These are phyloP conservation scores for Paramarasmius palmivorus DNA, from an alignment of 1,284 basidiomycete species.

Conservation along the genomic window DNA sequence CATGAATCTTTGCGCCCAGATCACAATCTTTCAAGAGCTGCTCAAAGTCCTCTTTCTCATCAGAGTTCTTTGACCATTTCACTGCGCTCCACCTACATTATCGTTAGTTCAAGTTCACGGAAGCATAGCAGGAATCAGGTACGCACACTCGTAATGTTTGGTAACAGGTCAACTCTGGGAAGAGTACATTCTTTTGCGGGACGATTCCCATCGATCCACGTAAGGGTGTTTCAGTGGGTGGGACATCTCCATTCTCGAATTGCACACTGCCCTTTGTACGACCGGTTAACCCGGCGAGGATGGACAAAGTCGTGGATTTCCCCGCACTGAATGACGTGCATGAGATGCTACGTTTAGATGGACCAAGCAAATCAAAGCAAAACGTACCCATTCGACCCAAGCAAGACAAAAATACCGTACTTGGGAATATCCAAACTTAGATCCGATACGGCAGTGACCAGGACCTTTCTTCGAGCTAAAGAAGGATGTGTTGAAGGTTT, in stretches of 20 bases:
- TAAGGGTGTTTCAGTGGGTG: constrained; percentile 39
- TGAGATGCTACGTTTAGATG: background rate
- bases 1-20: constrained; percentile 64
- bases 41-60: constrained; percentile 54
- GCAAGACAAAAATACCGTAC: constrained; percentile 71
- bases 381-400: constrained; percentile 71
- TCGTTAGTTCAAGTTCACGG: too few species aligned
- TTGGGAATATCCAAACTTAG: constrained; percentile 68
- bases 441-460: constrained; percentile 62
- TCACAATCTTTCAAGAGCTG: constrained; percentile 72
- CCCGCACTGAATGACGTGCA: constrained; percentile 53
- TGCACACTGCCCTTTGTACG: constrained; percentile 59
- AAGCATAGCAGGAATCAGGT: background rate
- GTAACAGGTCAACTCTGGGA: constrained; percentile 73
- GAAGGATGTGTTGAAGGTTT: constrained; percentile 51
- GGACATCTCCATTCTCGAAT: constrained; percentile 56
- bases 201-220: constrained; percentile 74
- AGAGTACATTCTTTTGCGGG: constrained; percentile 82
- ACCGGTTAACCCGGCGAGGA: constrained; percentile 63
- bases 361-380: background rate
- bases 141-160: constrained; percentile 67
- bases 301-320: constrained; percentile 74
- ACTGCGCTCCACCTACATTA: constrained; percentile 54
- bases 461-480: constrained; percentile 35
- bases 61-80: constrained; percentile 58